Percentiles rank a stretch among this genome's conserved stretches.
Conservation (phyloP, 2,329 filamentous ascomycete genomes). For the Claviceps sp. region DNA sequence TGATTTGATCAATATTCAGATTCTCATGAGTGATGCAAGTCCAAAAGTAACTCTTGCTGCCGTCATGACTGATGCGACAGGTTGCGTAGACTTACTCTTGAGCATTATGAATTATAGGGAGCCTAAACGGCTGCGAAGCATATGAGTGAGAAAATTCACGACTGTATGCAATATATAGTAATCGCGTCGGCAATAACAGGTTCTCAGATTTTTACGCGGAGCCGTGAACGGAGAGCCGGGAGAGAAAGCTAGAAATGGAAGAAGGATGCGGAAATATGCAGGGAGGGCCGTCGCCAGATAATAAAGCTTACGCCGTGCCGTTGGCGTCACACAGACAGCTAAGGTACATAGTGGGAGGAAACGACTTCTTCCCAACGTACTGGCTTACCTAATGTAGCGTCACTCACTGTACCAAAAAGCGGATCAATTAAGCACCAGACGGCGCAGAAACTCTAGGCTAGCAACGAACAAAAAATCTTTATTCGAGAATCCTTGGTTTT, state of each 20-base stretch:
- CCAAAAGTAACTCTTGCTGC: too few relatives aligned
- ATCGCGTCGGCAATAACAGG: too few relatives aligned
- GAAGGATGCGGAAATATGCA: background rate
- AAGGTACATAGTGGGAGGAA: too few relatives aligned
- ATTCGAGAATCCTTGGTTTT: too few relatives aligned
- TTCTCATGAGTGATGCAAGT: background rate
- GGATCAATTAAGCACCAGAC: too few relatives aligned
- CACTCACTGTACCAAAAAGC: too few relatives aligned
- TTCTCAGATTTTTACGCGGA: background rate
- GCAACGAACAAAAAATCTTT: too few relatives aligned
- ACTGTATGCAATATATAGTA: too few relatives aligned
- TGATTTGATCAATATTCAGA: background rate
- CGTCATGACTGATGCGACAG: too few relatives aligned
- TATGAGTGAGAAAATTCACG: background rate
- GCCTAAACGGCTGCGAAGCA: background rate
- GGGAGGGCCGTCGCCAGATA: conserved; percentile 1
- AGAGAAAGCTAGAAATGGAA: background rate
- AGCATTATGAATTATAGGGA: conserved; percentile 2
- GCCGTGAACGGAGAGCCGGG: background rate
- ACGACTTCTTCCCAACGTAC: too few relatives aligned
- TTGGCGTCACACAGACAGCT: background rate
- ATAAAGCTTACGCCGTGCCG: background rate
- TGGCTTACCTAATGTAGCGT: too few relatives aligned
- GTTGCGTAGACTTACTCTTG: conserved; percentile 8
- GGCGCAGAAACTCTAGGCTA: too few relatives aligned